Base-by-base conservation (phyloP, 768 basidiomycete species). In the Leucocoprinus birnbaumii region DNA sequence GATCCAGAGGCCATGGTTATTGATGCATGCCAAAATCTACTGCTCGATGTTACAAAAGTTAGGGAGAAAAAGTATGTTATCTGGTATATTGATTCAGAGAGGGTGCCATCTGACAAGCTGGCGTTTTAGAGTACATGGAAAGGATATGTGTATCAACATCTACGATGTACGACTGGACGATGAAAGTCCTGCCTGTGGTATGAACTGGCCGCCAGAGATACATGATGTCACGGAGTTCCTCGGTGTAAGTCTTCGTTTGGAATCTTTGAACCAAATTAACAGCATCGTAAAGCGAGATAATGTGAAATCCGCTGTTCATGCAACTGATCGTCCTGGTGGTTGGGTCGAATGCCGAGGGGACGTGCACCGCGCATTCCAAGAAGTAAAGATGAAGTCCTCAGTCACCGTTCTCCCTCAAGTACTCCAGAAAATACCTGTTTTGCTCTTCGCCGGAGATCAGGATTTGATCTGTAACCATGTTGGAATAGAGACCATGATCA, bases 141-240 rank as follows among this genome's bases (percentile, higher is more conserved):
- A 77, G 59, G 71, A 78, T 24, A 86, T 85, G 72, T 99, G 97
- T 66, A 73, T 95, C 58, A 99, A 99, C 66, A 84, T 98, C 37
- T 99, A 99, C 62, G 97, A 99, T 65, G 83, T 98, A 13, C 89
- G 97, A 22, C 73, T 89, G n/a, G 85, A 90, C 52, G 97, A 99
- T 66, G 79, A 80, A 11, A 73, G 67, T 34, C 97, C 97, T 16
- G 87, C 84, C 0, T 99, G 97, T 68, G 97, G 96, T 2, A 91
- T 96, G 93, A 96, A 94, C 71, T 99, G 95, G 96, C 96, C 95
- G 6, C 86, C 87, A 31, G 92, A 94, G 63, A 83, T 98, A 46
- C 68, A 77, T 2, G 80, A 84, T 45, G 74, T 98, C 8, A 87
- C 85, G 16, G 70, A 73, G 1, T 96, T 94, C 65, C 82, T 99